Base-by-base conservation (phyloP, 148 eudicot genomes). In the Pharnaceum exiguum region DNA sequence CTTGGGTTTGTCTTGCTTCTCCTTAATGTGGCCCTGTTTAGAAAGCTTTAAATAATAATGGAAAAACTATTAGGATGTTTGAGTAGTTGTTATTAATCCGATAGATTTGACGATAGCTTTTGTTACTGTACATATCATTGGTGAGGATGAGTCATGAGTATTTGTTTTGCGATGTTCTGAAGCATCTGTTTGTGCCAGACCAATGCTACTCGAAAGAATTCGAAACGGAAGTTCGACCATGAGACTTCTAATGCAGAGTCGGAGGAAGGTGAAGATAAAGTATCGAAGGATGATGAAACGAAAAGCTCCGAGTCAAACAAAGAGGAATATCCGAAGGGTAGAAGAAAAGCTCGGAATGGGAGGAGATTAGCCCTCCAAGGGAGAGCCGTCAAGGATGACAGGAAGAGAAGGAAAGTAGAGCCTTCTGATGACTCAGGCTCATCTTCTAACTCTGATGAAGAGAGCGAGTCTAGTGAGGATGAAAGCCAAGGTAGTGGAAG, bases 271-370 rank as follows among this genome's bases (percentile, higher is more conserved):
- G 75, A 77, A 35, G 86, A 65, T 58, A 68, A 53, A 45, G 54
- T 42, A 19, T 51, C 35, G 23, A 82, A 79, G 70, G 79, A 71
- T 51, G 72, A 63, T 19, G 88, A 79, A 51, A 71, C 70, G 61
- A 78, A 78, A 63, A 81, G 71, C 68, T 48, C 76, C 37, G 82
- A 90, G 36, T 74, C 91, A 28, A 75, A 74, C 25, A 79, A 67
- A 47, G 95, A 85, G 58, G 94, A 87, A 10, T 77, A 77, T 50
- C 90, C 94, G 0, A 93, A 81, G 73, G 89, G 98, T 35, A 88
- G 90, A 70, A 71, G 90, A 44, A 81, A 88, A 57, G 88, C 85
- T 46, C 78, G 95, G 47, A 87, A 85, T 29, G 75, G 86, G 42
- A 79, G 85, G 75, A 71, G 90, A 51, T 71, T 81, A 40, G 79